Evolutionary conservation across 2,329 filamentous ascomycete species (phyloP).

Genomic region (Paecilomyces sp.): DNA sequence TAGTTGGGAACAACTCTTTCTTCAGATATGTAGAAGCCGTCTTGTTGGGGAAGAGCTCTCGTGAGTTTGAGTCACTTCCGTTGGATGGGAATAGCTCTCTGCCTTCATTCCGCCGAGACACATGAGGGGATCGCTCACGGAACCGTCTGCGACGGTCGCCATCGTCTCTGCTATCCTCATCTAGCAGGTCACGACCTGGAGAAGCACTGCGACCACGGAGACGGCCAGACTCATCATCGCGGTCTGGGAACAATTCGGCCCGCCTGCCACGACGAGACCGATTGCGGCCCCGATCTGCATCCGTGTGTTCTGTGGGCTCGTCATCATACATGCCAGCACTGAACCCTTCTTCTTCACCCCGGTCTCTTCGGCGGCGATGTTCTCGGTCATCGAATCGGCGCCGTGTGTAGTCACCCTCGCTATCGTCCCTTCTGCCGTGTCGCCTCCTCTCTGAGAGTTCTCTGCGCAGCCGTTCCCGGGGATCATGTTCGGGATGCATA

Average conservation of each 20-base stretch:
- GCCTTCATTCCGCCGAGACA: conserved; percentile 28
- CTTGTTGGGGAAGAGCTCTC: conserved; percentile 42
- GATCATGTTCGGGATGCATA: conserved; percentile 82
- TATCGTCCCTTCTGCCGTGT: conserved; percentile 25
- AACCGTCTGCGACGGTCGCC: conserved; percentile 30
- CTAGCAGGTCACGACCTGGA: conserved; percentile 47
- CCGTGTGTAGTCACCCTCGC: conserved; percentile 37
- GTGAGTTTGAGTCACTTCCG: conserved; percentile 28
- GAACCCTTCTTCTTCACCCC: conserved; percentile 53
- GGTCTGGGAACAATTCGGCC: conserved; percentile 33
- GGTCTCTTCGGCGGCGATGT: conserved; percentile 32
- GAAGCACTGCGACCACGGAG: conserved; percentile 56
- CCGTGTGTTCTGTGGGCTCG: conserved; percentile 32
- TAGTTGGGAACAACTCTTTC: conserved; percentile 55
- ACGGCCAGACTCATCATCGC: conserved; percentile 34
- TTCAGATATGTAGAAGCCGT: conserved; percentile 35
- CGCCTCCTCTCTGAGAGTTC: conserved; percentile 42
- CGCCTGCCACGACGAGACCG: conserved; percentile 21
- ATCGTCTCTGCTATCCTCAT: conserved; percentile 27
- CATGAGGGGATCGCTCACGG: conserved; percentile 34
- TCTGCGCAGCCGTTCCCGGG: conserved; percentile 60
- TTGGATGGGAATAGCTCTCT: conserved; percentile 55
- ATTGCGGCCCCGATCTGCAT: conserved; percentile 21
- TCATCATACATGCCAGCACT: conserved; percentile 82
- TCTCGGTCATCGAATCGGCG: conserved; percentile 58